Evolutionary conservation across 257 asterid genomes (phyloP), one percentile per base, ranked within the genome.

Genomic region (Gentiana straminea): DNA sequence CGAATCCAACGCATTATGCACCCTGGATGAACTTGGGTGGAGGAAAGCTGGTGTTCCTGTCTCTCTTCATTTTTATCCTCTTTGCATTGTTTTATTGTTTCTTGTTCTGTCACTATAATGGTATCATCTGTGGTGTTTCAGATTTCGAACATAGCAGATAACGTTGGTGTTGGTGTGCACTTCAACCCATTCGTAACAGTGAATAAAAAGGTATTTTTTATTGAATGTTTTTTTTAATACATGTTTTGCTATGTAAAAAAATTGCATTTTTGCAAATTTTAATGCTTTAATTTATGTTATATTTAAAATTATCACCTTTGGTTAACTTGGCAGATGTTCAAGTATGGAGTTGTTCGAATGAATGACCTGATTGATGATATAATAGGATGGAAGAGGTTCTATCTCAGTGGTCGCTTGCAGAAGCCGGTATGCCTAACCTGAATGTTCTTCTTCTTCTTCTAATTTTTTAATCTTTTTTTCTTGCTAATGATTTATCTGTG

Each of bases 21-120:
- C 83, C 97, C 10, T 85, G 86, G 95, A 81, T 91, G 44, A 89
- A 49, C 77, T 76, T 78, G 44, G 97, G 95, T 49, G 97, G 97
- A 70, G 84, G 84, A 36, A 83, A 70, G 58, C 81, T 85, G 94
- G 95, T 86, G 69, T 69, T 61, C 46, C 58, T 68, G n/a, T n/a
- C 63, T 55, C 54, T 51, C 69, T 61, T 51, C 58, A 61, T 48
- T 10, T 52, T 58, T 7, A 54, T 54, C 37, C 45, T 51, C 60
- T 63, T 64, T 34, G 36, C 61, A 48, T 57, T 24, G 35, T 50
- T 39, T 39, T 3, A 3, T 63, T 54, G 44, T 39, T 39, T 39
- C n/a, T 34, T 50, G 43, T 51, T 57, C 5, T 15, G 3, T 8
- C 41, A 33, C 35, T 11, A 2, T 47, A 51, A 33, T 73, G 41